Evolutionary conservation across 2,329 filamentous ascomycete species (phyloP).

Genomic region (Lasiodiplodia sp.): DNA sequence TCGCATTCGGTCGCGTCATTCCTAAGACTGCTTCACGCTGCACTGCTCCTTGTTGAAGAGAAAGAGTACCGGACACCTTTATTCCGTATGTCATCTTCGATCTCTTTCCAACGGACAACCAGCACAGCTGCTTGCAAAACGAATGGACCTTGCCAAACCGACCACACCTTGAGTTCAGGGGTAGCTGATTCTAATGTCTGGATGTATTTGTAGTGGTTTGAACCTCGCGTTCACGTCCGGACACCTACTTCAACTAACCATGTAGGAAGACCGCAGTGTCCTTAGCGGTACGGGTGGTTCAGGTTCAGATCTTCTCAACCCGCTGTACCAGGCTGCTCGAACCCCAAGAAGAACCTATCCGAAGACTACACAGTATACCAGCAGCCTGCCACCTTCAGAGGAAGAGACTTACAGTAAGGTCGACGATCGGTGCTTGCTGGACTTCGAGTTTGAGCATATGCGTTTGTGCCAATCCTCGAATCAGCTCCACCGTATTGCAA

Average conservation of each 20-base stretch:
- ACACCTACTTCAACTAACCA: too few species aligned
- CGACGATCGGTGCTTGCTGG: neutral
- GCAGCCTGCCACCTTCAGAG: neutral
- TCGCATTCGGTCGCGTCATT: too few species aligned
- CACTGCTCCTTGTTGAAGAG: neutral
- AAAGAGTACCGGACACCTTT: neutral
- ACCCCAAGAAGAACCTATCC: neutral
- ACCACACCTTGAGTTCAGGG: too few species aligned
- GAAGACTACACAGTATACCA: neutral
- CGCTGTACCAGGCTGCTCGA: neutral
- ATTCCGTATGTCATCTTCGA: neutral
- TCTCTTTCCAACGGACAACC: neutral
- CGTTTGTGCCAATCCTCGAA: neutral
- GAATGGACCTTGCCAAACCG: too few species aligned
- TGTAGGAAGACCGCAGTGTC: too few species aligned
- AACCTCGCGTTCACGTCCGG: too few species aligned
- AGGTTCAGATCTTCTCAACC: too few species aligned
- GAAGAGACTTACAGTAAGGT: neutral
- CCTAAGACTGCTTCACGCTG: neutral
- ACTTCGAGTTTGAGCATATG: neutral
- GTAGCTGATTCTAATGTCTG: too few species aligned
- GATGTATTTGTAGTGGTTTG: too few species aligned
- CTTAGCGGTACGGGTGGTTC: too few species aligned
- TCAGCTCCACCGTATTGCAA: neutral
- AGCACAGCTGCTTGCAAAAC: too few species aligned